phyloP scores from a whole-genome alignment of 371 early-diverging fungal genomes.

The Globomyces sp. region DNA sequence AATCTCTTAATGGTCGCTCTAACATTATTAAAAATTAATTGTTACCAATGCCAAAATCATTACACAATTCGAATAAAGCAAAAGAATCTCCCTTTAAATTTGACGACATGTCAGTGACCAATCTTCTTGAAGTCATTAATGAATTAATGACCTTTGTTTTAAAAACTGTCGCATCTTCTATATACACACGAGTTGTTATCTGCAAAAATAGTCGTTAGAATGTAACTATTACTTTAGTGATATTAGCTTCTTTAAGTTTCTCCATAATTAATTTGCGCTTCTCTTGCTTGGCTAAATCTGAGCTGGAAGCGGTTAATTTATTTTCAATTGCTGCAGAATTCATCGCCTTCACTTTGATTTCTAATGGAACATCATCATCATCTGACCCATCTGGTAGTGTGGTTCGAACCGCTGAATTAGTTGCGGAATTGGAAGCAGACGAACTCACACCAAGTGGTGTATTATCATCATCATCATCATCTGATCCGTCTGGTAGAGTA shows the following conservation, averaged over 20 bases:
- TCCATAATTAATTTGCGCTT: conserved; percentile 20
- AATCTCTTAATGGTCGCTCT: conserved; percentile 86
- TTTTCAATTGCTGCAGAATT: no score
- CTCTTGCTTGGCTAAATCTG: no score
- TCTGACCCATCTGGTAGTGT: no score
- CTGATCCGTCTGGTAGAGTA: conserved; percentile 14
- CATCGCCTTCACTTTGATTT: no score
- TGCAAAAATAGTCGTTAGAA: conserved; percentile 15
- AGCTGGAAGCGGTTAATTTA: not conserved
- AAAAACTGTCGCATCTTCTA: conserved; percentile 70
- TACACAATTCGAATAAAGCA: conserved; percentile 87
- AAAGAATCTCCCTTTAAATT: conserved; percentile 59
- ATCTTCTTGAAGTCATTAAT: conserved; percentile 69
- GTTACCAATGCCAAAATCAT: conserved; percentile 65
- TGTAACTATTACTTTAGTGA: conserved; percentile 19
- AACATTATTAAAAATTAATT: conserved; percentile 20
- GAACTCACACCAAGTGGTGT: no score
- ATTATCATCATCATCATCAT: conserved; percentile 14
- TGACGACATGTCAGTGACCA: conserved; percentile 65
- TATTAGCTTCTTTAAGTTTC: conserved; percentile 32
- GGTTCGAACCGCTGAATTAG: no score
- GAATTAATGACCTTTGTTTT: conserved; percentile 73
- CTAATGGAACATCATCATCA: no score
- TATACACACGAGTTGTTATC: conserved; percentile 80
- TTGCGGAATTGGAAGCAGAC: no score